A percentile compares a stretch with the other conserved stretches of the same genome.
These are phyloP conservation scores for Cercophora scortea DNA, from an alignment of 495 filamentous ascomycete species.

Conservation along the genomic window DNA sequence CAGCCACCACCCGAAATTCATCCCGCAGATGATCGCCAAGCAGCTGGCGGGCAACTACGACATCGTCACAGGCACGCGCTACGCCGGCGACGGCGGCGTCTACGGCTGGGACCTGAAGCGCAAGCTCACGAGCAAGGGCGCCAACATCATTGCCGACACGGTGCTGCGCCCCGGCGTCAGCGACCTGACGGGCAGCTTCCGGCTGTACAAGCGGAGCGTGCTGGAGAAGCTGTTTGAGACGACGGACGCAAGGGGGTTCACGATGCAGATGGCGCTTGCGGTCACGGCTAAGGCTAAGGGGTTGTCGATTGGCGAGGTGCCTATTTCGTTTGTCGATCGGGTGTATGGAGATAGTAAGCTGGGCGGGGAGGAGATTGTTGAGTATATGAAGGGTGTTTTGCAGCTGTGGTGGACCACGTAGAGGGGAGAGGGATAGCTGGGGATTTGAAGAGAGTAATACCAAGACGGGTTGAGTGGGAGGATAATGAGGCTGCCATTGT, in stretches of 20 bases:
- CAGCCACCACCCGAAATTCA: conserved; percentile 96
- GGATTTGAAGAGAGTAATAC: neutral
- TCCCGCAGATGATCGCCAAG: conserved; percentile 74
- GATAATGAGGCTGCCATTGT: neutral
- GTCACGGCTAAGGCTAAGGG: conserved; percentile 91
- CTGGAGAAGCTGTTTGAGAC: conserved; percentile 82
- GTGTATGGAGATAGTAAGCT: conserved; percentile 94
- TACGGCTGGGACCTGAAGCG: conserved; percentile 97
- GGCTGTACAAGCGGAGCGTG: conserved; percentile 86
- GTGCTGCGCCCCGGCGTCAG: conserved; percentile 91
- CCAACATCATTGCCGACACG: conserved; percentile 93
- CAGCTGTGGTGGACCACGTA: conserved; percentile 66
- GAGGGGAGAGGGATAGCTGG: neutral
- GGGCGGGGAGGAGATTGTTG: conserved; percentile 92
- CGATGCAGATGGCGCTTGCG: conserved; percentile 93
- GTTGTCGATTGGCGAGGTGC: conserved; percentile 82
- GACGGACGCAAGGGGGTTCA: conserved; percentile 92
- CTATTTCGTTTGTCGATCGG: conserved; percentile 92
- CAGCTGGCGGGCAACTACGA: conserved; percentile 71
- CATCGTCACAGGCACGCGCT: conserved; percentile 93
- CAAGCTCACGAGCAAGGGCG: conserved; percentile 83
- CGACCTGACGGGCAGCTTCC: conserved; percentile 89
- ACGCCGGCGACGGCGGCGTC: conserved; percentile 83
- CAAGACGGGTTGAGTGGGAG: too few species aligned
- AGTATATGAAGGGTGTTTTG: conserved; percentile 91